phyloP scores from a whole-genome alignment of 139 green algal genomes.

The Ulvella scutata region DNA sequence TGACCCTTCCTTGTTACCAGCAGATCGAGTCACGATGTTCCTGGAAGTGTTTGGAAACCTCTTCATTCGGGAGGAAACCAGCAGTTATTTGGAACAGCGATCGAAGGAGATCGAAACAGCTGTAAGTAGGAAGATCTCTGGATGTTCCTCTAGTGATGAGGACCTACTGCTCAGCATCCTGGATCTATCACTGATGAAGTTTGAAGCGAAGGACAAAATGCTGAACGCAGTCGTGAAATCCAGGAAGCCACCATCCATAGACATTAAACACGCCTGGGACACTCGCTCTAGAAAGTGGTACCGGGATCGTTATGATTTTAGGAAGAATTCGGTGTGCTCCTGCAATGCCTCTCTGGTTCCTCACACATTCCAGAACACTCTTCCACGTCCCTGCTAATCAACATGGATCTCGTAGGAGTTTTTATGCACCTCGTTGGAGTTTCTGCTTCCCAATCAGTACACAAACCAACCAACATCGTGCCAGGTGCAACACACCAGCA shows the following conservation, averaged over 20 bases:
- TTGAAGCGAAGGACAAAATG: slow-evolving; percentile 12
- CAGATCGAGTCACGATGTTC: slow-evolving; percentile 27
- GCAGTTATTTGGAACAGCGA: slow-evolving; percentile 19
- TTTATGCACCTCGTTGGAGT: too few species aligned
- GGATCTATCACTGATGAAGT: slow-evolving; percentile 23
- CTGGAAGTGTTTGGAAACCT: slow-evolving; percentile 54
- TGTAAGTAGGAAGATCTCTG: neutral
- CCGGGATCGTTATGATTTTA: slow-evolving; percentile 42
- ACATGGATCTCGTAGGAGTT: too few species aligned
- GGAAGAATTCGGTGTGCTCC: slow-evolving; percentile 40
- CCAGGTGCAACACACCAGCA: neutral
- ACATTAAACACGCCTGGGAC: slow-evolving; percentile 47
- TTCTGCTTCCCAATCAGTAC: too few species aligned
- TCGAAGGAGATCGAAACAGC: slow-evolving; percentile 7
- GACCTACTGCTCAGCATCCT: slow-evolving; percentile 6
- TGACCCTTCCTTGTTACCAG: slow-evolving; percentile 18
- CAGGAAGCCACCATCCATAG: neutral
- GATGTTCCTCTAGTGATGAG: neutral
- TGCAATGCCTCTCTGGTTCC: too few species aligned
- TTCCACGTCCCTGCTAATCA: too few species aligned
- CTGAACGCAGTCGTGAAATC: neutral
- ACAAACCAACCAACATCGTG: too few species aligned
- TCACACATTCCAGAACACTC: too few species aligned
- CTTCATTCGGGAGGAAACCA: slow-evolving; percentile 28
- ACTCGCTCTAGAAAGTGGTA: slow-evolving; percentile 40